Evolutionary conservation across 2,329 filamentous ascomycete species (phyloP).

Genomic region (Cercospora janseana): DNA sequence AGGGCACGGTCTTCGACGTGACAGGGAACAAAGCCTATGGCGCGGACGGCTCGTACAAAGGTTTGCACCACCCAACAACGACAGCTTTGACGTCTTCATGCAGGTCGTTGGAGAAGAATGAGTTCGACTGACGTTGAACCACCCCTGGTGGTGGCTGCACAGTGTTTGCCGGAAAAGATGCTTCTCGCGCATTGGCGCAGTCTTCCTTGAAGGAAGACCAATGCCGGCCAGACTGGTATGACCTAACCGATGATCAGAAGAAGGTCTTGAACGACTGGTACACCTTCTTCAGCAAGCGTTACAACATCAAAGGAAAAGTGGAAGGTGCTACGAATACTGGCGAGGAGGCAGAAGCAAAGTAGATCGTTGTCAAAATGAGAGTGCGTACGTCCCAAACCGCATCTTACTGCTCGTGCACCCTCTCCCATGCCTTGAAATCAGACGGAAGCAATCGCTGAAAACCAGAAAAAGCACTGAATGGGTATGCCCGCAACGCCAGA

Average conservation of each 20-base stretch:
- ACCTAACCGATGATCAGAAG: constrained; percentile 81
- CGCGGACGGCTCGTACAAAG: constrained; percentile 77
- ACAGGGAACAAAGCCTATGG: constrained; percentile 84
- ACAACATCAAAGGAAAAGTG: constrained; percentile 74
- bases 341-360: constrained; percentile 2
- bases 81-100: not conserved
- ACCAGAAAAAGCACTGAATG: constrained; percentile 32
- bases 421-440: no score
- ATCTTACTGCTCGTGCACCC: no score
- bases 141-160: no score
- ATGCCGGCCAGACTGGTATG: constrained; percentile 76
- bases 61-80: constrained; percentile 47
- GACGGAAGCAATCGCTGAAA: constrained; percentile 12
- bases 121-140: no score
- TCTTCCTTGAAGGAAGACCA: constrained; percentile 86
- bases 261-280: constrained; percentile 85
- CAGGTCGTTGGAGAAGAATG: no score
- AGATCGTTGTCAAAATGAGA: not conserved
- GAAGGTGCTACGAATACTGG: constrained; percentile 37
- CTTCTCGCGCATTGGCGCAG: constrained; percentile 83
- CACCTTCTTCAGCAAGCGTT: constrained; percentile 94
- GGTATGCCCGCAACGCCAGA: constrained; percentile 34
- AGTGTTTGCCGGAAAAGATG: constrained; percentile 97
- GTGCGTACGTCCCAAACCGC: not conserved
- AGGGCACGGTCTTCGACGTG: constrained; percentile 93